Base-by-base conservation (phyloP, 2,329 filamentous ascomycete genomes). In the Thelonectria olida region DNA sequence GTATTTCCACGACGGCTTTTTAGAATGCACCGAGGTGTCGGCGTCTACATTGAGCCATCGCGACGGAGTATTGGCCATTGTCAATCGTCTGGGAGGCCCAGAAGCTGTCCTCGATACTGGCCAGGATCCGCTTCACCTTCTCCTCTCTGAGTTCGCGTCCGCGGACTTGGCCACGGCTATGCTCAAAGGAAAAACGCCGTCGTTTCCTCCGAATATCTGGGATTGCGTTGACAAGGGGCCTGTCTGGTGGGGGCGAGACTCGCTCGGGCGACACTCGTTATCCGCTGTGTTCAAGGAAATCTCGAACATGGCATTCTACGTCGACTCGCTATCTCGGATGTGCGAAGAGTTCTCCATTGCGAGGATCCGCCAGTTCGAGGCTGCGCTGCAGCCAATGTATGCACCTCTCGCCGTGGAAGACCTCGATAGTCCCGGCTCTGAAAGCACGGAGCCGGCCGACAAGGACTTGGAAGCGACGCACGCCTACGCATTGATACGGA, bases 101-200 rank as follows among this genome's bases (percentile, higher is more conserved):
- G 61, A 67, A 0, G 12, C 58, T 0, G 72, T 74, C 1, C 20
- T 76, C 2, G 58, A 42, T 1, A 67, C 58, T 3, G 67, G 72
- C 1, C 72, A 71, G 3, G 72, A 75, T 19, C 67, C 74, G 1
- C 61, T 76, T 4, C 73, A 78, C 10, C 70, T 81, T 65, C 76
- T 82, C 45, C 57, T 81, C 7, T 80, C 80, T 0, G 79, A 80
- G 48, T 82, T 81, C 45, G 75, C 75, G 2, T 80, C 80, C 0
- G 76, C 78, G 54, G 80, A 82, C 56, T 70, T 82, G 9, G 81
- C 79, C 1, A 75, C 78, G 9, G 73, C 79, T 1, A 64, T 82
- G 55, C 68, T 81, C 1, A 78, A 76, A 17, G 78, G 78, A 0
- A 71, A 72, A 17, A 61, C 71, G 5, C 78, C 79, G 1, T 78